These are phyloP conservation scores for Trichoderma harzianum DNA, from an alignment of 2,329 filamentous ascomycete genomes.

Conservation along the genomic window DNA sequence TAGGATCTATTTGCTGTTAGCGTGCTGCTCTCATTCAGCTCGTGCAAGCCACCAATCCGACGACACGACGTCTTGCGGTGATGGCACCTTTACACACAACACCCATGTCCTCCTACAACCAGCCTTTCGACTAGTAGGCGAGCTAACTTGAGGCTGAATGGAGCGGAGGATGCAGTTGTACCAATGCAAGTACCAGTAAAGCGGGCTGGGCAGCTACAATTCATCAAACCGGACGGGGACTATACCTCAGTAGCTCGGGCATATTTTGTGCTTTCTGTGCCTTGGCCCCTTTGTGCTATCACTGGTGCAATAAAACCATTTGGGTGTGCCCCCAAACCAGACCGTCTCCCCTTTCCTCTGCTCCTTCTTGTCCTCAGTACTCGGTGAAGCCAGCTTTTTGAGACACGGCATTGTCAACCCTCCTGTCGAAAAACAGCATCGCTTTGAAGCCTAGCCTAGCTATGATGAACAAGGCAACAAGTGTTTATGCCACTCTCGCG, in stretches of 20 bases:
- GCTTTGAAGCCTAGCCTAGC: not conserved
- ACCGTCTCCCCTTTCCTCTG: not conserved
- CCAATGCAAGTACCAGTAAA: not conserved
- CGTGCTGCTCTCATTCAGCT: slow-evolving; percentile 17
- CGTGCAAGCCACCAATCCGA: slow-evolving; percentile 14
- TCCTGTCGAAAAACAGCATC: not conserved
- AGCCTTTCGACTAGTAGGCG: slow-evolving; percentile 28
- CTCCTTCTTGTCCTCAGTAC: slow-evolving; percentile 13
- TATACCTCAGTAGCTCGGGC: slow-evolving; percentile 1
- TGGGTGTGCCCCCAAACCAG: not conserved
- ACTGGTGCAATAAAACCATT: slow-evolving; percentile 17
- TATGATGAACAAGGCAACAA: slow-evolving; percentile 25
- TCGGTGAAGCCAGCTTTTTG: not conserved
- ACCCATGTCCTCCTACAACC: slow-evolving; percentile 23
- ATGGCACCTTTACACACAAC: slow-evolving; percentile 17
- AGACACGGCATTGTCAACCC: not conserved
- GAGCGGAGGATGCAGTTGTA: slow-evolving; percentile 9
- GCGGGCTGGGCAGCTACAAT: slow-evolving; percentile 3
- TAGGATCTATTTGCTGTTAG: slow-evolving; percentile 18
- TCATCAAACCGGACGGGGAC: not conserved
- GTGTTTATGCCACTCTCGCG: slow-evolving; percentile 22
- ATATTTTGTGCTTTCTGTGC: not conserved
- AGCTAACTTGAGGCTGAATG: slow-evolving; percentile 27
- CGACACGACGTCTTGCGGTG: slow-evolving; percentile 8
- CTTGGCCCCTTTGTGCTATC: not conserved